Conservation (phyloP, 495 filamentous ascomycete species). For the Tuber indicum region DNA sequence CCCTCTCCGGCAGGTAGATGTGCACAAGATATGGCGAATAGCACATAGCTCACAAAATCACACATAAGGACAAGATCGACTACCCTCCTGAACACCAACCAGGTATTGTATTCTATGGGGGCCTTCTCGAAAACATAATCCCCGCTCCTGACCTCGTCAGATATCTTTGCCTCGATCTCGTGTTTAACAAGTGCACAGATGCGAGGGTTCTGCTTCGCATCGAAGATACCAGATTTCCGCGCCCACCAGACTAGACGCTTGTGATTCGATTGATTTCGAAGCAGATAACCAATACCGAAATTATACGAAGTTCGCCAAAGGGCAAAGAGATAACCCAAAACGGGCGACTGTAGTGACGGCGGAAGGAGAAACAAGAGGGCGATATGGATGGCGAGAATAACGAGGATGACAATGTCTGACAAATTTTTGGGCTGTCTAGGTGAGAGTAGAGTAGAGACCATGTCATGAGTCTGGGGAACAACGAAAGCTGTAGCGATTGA, state of each 20-base stretch:
- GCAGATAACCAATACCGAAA: constrained; percentile 81
- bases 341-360: constrained; percentile 56
- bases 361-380: constrained; percentile 66
- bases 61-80: constrained; percentile 97
- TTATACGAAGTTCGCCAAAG: constrained; percentile 95
- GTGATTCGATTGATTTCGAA: constrained; percentile 83
- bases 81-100: constrained; percentile 89
- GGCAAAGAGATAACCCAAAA: constrained; percentile 73
- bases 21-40: constrained; percentile 88
- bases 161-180: constrained; percentile 91
- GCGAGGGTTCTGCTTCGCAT: constrained; percentile 66
- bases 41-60: constrained; percentile 92
- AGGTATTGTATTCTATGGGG: constrained; percentile 97
- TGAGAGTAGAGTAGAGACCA: constrained; percentile 94
- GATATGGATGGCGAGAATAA: constrained; percentile 69
- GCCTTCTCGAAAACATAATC: constrained; percentile 92
- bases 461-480: constrained; percentile 94
- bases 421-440: constrained; percentile 94
- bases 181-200: constrained; percentile 75
- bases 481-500: constrained; percentile 64
- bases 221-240: constrained; percentile 74
- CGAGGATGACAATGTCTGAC: constrained; percentile 74
- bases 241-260: constrained; percentile 83
- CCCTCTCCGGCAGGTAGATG: constrained; percentile 65
- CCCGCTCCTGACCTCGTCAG: constrained; percentile 46